A percentile compares a stretch with the other conserved stretches of the same genome.
Evolutionary conservation across 106 monocot species (phyloP).

Genomic region (Dendrobium chrysotoxum): DNA sequence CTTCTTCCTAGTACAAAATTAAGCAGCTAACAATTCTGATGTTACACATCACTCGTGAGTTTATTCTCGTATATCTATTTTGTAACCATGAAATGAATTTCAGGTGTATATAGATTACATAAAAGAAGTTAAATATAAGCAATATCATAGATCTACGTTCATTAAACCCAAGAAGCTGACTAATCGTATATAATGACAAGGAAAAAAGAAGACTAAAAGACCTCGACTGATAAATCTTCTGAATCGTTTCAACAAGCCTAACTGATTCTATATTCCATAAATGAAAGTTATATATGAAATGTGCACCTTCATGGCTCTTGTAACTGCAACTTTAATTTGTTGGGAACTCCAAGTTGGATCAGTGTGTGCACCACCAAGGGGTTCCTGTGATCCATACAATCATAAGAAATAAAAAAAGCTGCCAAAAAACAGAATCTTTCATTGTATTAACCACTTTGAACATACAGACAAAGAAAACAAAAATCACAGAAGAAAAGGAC

Average conservation of each 20-base stretch:
- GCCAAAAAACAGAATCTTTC: neutral
- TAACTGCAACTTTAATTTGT: conserved; percentile 65
- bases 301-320: conserved; percentile 52
- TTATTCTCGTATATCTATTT: neutral
- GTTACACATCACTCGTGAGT: neutral
- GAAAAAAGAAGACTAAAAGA: neutral
- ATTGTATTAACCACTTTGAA: neutral
- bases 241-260: too few species aligned
- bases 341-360: conserved; percentile 82
- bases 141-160: neutral
- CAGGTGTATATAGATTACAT: neutral
- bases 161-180: neutral
- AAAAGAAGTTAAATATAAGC: neutral
- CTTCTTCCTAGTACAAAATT: neutral
- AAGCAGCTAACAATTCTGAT: neutral
- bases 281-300: neutral
- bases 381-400: conserved; percentile 51
- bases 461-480: neutral
- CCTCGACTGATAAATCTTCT: neutral
- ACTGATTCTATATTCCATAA: too few species aligned
- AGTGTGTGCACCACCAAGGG: conserved; percentile 81
- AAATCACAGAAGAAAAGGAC: neutral
- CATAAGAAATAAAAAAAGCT: neutral
- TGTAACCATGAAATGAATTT: neutral
- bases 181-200: too few species aligned